Evolutionary conservation across 345 rosid species (phyloP).

Genomic region (Pseudoturritis turrita): DNA sequence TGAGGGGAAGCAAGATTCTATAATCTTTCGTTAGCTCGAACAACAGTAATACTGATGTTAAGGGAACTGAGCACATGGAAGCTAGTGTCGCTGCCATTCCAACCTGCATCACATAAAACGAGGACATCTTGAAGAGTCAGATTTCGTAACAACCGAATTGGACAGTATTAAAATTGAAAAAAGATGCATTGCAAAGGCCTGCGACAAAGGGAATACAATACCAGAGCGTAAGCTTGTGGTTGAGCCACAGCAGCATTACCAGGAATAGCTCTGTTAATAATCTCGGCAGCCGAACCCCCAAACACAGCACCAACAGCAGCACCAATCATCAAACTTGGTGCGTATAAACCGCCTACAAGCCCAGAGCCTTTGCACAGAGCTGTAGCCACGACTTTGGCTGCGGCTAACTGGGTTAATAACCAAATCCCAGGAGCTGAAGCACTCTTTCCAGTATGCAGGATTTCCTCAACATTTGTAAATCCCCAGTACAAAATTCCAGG

Average conservation of each 20-base stretch:
- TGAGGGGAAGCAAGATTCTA: conserved; percentile 95
- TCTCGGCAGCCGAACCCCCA: conserved; percentile 92
- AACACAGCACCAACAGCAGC: conserved; percentile 98
- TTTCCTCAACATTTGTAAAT: conserved; percentile 96
- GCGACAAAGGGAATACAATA: conserved; percentile 32
- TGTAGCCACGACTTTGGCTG: conserved; percentile 95
- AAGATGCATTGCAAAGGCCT: conserved; percentile 6
- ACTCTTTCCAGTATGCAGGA: conserved; percentile 89
- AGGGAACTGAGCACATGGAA: conserved; percentile 96
- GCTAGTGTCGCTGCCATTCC: conserved; percentile 99
- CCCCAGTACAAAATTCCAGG: conserved; percentile 99
- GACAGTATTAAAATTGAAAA: not conserved
- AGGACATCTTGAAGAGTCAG: conserved; percentile 10
- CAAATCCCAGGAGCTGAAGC: conserved; percentile 98
- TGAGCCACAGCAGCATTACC: conserved; percentile 97
- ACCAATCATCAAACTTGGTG: conserved; percentile 99
- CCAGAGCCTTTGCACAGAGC: conserved; percentile 97
- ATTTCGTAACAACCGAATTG: conserved; percentile 7
- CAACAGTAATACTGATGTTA: conserved; percentile 88
- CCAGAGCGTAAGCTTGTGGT: conserved; percentile 99
- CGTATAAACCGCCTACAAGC: conserved; percentile 95
- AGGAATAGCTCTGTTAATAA: conserved; percentile 89
- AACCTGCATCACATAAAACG: conserved; percentile 49
- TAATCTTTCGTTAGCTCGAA: conserved; percentile 96
- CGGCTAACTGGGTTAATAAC: conserved; percentile 84